Percentiles rank a stretch among this genome's conserved stretches.
phyloP scores from a whole-genome alignment of 176 grass and related monocot genomes.

The Microstegium vimineum region DNA sequence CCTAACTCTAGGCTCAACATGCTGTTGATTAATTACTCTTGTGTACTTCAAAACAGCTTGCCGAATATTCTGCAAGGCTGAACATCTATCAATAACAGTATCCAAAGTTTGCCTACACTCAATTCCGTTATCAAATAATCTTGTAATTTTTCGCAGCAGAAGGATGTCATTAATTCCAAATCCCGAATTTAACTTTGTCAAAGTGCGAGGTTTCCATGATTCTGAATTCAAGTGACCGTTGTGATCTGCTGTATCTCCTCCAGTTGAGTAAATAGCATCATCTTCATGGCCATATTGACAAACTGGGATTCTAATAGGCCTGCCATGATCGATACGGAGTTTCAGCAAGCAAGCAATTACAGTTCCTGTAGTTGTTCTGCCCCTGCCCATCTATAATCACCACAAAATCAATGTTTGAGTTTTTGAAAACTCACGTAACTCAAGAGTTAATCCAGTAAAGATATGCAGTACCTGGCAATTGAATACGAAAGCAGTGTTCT shows the following conservation, averaged over 20 bases:
- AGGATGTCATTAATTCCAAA: slow-evolving; percentile 96
- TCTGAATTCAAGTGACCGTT: slow-evolving; percentile 50
- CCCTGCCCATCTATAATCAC: slow-evolving; percentile 84
- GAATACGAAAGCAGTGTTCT: slow-evolving; percentile 79
- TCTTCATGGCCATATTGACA: slow-evolving; percentile 51
- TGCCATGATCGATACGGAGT: slow-evolving; percentile 76
- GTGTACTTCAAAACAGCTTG: slow-evolving; percentile 91
- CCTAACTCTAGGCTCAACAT: slow-evolving; percentile 84
- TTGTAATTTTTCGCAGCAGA: slow-evolving; percentile 87
- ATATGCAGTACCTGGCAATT: slow-evolving; percentile 82
- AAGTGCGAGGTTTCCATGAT: slow-evolving; percentile 40
- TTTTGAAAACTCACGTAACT: slow-evolving; percentile 17
- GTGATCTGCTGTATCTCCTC: slow-evolving; percentile 60
- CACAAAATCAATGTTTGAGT: slow-evolving; percentile 28
- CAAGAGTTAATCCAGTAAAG: slow-evolving; percentile 9
- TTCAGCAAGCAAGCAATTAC: slow-evolving; percentile 93
- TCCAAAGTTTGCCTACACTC: slow-evolving; percentile 83
- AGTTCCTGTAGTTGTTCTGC: slow-evolving; percentile 95
- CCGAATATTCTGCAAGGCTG: slow-evolving; percentile 94
- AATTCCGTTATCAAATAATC: slow-evolving; percentile 88
- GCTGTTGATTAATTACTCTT: slow-evolving; percentile 90
- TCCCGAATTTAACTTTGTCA: slow-evolving; percentile 36
- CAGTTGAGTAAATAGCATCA: slow-evolving; percentile 51
- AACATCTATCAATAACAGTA: slow-evolving; percentile 89
- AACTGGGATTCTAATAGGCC: slow-evolving; percentile 66